Percentiles rank a stretch among this genome's conserved stretches.
phyloP scores from a whole-genome alignment of 208 protist genomes.

The Balamuthia mandrillaris region DNA sequence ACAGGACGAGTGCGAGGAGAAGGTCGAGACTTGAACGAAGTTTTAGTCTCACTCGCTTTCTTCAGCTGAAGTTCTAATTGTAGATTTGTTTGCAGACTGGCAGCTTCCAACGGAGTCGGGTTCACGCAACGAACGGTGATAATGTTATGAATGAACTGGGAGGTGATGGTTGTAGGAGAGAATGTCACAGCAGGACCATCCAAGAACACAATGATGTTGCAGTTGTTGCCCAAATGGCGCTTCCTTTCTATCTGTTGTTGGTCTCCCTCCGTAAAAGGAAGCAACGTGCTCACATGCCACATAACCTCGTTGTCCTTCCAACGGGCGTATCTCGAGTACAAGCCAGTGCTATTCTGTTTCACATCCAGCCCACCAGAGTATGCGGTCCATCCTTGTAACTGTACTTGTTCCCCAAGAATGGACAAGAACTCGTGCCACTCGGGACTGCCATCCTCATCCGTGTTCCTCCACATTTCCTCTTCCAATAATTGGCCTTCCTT shows the following conservation, averaged over 20 bases:
- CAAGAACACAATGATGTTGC: constrained; percentile 23
- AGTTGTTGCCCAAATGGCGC: constrained; percentile 19
- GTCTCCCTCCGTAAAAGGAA: not conserved
- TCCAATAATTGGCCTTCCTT: constrained; percentile 1
- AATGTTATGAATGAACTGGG: constrained; percentile 20
- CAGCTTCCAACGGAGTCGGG: too few species aligned
- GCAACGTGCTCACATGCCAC: constrained; percentile 30
- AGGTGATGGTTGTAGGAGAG: not conserved
- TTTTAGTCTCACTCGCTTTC: too few species aligned
- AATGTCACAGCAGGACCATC: not conserved
- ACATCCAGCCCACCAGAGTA: constrained; percentile 11
- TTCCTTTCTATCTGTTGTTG: constrained; percentile 36
- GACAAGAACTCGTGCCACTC: constrained; percentile 29
- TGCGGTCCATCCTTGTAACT: not conserved
- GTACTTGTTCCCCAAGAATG: not conserved
- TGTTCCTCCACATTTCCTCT: constrained; percentile 25
- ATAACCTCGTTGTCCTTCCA: constrained; percentile 3
- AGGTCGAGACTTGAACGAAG: too few species aligned
- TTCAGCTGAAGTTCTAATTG: too few species aligned
- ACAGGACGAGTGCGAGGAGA: too few species aligned
- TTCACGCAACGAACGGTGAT: too few species aligned
- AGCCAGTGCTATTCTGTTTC: not conserved
- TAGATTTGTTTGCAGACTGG: too few species aligned
- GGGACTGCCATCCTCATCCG: not conserved
- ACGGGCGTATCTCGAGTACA: not conserved